Evolutionary conservation across 192 early-diverging fungal species (phyloP), one percentile per base, ranked within the genome.

Genomic region (Diversispora epigaea): DNA sequence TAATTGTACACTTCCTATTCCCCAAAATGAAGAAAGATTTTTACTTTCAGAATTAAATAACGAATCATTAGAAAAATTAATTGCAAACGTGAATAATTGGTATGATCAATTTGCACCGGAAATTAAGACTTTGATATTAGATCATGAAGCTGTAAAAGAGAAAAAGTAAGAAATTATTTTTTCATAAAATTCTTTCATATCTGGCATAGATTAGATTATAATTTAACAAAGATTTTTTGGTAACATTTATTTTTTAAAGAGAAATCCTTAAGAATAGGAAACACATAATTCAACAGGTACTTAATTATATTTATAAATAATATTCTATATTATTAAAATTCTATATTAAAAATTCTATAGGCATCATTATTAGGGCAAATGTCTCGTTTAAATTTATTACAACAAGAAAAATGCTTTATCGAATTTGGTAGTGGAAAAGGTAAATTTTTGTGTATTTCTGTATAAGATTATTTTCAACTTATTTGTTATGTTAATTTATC

Each of bases 301-400:
- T 22, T 45, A 76, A 75, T 41, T 41, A 41, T 9, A 40, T n/a
- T 17, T 41, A 44, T 41, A 64, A 40, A 8, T 14, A n/a, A 4
- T 6, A 0, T 17, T 66, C 6, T n/a, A 22, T 43, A 4, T 17
- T 14, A 40, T 50, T 22, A n/a, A 46, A 9, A 21, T 17, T 66
- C 43, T 6, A n/a, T 39, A 10, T n/a, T 19, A 2, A 32, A 7
- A n/a, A 64, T 17, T n/a, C 15, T 64, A 44, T 44, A 94, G 74
- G 85, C 92, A n/a, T 97, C 95, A 15, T 78, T 97, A 10, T 32
- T 96, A 4, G 93, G 92, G 11, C 91, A 96, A 66, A 83, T 97
- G 83, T 81, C 86, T 22, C 74, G 80, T 21, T 73, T 81, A 8
- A 83, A 84, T 3, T 84, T 93, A 80, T 78, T 95, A 66, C 65